Conservation (phyloP, 1,284 basidiomycete species). For the Calocybe gambosa region DNA sequence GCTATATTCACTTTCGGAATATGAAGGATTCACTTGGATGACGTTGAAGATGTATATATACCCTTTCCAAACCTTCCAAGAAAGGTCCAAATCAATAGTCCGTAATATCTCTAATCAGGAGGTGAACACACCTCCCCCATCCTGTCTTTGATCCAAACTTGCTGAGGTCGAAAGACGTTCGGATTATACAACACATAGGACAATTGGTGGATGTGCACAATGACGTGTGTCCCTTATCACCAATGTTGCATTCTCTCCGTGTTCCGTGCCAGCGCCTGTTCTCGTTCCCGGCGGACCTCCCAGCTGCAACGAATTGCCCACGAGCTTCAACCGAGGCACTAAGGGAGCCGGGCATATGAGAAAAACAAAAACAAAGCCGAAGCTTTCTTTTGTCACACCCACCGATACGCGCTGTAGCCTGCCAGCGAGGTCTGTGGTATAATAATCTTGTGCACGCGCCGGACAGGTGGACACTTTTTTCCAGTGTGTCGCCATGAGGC, state of each 20-base stretch:
- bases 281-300: slow-evolving; percentile 55
- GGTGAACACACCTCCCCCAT: slow-evolving; percentile 45
- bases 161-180: slow-evolving; percentile 52
- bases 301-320: slow-evolving; percentile 46
- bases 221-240: slow-evolving; percentile 50
- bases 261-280: slow-evolving; percentile 57
- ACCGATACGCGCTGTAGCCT: slow-evolving; percentile 56
- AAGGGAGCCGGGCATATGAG: background rate
- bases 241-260: slow-evolving; percentile 47
- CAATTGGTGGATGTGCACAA: slow-evolving; percentile 51
- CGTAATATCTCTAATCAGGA: background rate
- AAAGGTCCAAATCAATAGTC: background rate
- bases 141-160: slow-evolving; percentile 58
- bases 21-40: slow-evolving; percentile 44
- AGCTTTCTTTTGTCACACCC: slow-evolving; percentile 12
- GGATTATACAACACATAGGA: slow-evolving; percentile 46
- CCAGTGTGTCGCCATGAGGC: slow-evolving; percentile 57
- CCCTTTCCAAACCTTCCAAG: slow-evolving; percentile 48
- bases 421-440: slow-evolving; percentile 37
- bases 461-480: slow-evolving; percentile 46
- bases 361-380: background rate
- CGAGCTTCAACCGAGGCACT: slow-evolving; percentile 48
- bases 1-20: background rate
- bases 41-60: slow-evolving; percentile 53
- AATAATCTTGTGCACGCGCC: slow-evolving; percentile 56